A percentile compares a stretch with the other conserved stretches of the same genome.
Evolutionary conservation across 768 basidiomycete species (phyloP).

Genomic region (Trichaptum fuscoviolaceum): DNA sequence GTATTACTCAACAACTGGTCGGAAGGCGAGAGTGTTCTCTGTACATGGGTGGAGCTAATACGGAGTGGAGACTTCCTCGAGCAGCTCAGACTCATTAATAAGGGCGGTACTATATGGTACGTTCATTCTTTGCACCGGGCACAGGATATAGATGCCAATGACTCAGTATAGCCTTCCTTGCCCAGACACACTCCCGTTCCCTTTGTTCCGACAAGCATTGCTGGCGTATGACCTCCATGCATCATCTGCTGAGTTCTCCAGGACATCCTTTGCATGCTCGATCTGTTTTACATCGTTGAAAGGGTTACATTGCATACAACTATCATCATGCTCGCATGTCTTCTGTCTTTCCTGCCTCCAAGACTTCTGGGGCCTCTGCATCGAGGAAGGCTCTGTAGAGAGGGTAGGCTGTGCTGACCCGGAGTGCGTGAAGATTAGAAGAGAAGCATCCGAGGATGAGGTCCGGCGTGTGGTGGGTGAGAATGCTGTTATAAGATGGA

Average conservation of each 20-base stretch:
- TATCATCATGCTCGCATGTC: conserved; percentile 63
- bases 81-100: conserved; percentile 33
- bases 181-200: conserved; percentile 46
- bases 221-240: conserved; percentile 42
- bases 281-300: conserved; percentile 74
- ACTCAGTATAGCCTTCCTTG: conserved; percentile 34
- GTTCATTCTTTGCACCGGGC: conserved; percentile 15
- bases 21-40: conserved; percentile 55
- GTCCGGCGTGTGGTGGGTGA: conserved; percentile 66
- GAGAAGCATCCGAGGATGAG: conserved; percentile 64
- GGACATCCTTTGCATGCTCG: conserved; percentile 62
- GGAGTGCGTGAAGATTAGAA: conserved; percentile 61
- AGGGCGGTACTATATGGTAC: conserved; percentile 33
- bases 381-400: conserved; percentile 71
- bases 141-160: conserved; percentile 2
- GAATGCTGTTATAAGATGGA: conserved; percentile 65
- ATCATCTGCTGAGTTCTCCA: conserved; percentile 50
- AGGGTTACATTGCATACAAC: conserved; percentile 66
- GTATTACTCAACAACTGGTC: conserved; percentile 55
- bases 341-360: conserved; percentile 79
- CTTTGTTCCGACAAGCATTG: conserved; percentile 43
- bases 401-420: conserved; percentile 80
- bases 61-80: conserved; percentile 60
- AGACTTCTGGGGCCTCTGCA: conserved; percentile 79
- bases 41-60: conserved; percentile 68